Percentiles rank a stretch among this genome's conserved stretches.
Evolutionary conservation across 441 rosid genomes (phyloP).

Genomic region (Pelargonium exstipulatum): DNA sequence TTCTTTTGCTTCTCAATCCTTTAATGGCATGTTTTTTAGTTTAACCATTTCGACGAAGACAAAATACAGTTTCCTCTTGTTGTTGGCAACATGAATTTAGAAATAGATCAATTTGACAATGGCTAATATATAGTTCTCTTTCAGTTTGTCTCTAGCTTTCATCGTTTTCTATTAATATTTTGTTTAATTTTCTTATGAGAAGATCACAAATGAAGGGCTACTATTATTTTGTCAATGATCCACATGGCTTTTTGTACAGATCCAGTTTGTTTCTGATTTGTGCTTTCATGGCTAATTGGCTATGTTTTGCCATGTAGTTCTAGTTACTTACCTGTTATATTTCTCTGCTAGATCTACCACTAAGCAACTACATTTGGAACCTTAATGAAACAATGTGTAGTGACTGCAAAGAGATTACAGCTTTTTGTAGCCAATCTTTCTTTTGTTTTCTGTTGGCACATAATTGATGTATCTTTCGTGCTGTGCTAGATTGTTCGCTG

Average conservation of each 20-base stretch:
- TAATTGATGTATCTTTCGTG: background rate
- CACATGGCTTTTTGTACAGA: background rate
- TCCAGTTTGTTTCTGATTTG: background rate
- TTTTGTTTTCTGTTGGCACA: background rate
- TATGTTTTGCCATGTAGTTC: background rate
- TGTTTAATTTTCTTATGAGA: background rate
- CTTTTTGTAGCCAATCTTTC: background rate
- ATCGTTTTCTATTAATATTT: background rate
- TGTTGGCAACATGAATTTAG: background rate
- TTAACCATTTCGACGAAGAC: background rate
- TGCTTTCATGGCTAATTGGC: too few species aligned
- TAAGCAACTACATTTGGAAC: background rate
- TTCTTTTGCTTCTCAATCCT: too few species aligned
- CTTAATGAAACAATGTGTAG: background rate
- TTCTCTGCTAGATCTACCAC: background rate
- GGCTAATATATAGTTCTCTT: background rate
- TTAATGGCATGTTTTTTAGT: too few species aligned
- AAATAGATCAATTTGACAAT: background rate
- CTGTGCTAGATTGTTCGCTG: conserved; percentile 65
- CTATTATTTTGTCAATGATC: background rate
- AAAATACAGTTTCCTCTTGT: background rate
- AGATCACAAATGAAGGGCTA: too few species aligned
- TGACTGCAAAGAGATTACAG: background rate
- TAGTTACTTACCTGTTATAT: background rate
- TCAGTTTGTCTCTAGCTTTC: background rate